phyloP scores from a whole-genome alignment of 1,139 yeast species.

The Pneumocystis wakefieldiae region DNA sequence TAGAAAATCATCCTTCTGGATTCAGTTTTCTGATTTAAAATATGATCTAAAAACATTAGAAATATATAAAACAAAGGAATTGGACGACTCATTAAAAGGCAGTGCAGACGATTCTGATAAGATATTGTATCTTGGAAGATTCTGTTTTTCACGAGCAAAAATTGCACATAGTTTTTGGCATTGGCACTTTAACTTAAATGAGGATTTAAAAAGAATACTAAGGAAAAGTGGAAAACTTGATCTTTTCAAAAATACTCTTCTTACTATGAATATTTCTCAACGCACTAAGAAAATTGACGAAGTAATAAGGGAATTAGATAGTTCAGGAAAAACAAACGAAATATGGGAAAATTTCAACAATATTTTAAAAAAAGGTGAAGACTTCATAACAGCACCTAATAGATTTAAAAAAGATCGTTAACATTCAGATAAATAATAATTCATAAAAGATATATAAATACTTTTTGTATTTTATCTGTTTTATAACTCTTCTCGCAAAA shows the following conservation, averaged over 20 bases:
- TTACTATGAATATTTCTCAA: not conserved
- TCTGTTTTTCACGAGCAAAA: not conserved
- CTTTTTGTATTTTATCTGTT: not conserved
- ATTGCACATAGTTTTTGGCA: not conserved
- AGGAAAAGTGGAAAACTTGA: not conserved
- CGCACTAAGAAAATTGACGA: not conserved
- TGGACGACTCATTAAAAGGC: not conserved
- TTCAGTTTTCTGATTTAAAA: not conserved
- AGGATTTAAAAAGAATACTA: not conserved
- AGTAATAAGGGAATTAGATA: not conserved
- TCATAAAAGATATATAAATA: not conserved
- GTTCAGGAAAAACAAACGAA: not conserved
- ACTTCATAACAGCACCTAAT: not conserved
- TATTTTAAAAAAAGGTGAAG: not conserved
- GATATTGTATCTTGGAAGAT: constrained; percentile 1
- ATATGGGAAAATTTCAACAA: not conserved
- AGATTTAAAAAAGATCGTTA: not conserved
- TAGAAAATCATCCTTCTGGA: not conserved
- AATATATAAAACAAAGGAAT: not conserved
- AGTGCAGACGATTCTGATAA: not conserved
- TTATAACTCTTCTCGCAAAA: not conserved
- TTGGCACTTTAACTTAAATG: not conserved
- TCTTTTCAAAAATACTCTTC: not conserved
- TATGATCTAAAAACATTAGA: not conserved
- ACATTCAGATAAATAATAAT: not conserved